Conservation (phyloP, 352 stramenopile genomes). For the Pythium phragmiticola region DNA sequence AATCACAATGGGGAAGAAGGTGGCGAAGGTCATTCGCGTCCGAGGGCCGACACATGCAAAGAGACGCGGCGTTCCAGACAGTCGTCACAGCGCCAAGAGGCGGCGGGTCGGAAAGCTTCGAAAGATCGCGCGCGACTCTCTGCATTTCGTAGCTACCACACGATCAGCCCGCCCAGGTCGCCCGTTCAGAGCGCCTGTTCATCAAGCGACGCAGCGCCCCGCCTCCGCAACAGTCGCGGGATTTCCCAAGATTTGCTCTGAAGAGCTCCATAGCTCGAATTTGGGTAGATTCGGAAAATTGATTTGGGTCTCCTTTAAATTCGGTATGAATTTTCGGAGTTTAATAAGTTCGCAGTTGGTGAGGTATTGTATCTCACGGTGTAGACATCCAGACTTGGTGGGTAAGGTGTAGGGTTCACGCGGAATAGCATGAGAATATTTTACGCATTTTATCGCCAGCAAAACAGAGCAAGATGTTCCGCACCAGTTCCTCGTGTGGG, state of each 20-base stretch:
- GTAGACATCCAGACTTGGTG: slow-evolving; percentile 6
- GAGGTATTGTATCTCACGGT: background rate
- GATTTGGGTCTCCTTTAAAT: slow-evolving; percentile 1
- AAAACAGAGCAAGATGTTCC: background rate
- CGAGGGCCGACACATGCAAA: background rate
- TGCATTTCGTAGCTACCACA: background rate
- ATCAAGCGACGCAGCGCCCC: background rate
- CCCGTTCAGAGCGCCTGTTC: background rate
- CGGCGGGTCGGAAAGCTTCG: background rate
- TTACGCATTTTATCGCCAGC: background rate
- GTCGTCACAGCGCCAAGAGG: background rate
- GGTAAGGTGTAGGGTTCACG: slow-evolving; percentile 12
- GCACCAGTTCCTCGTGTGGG: background rate
- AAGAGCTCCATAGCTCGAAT: background rate
- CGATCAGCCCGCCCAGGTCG: background rate
- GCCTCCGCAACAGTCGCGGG: background rate
- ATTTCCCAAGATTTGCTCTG: background rate
- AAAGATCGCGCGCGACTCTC: slow-evolving; percentile 7
- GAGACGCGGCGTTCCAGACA: background rate
- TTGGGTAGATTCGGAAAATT: background rate
- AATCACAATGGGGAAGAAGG: background rate
- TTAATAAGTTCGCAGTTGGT: background rate
- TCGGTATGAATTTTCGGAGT: background rate
- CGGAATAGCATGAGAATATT: slow-evolving; percentile 11
- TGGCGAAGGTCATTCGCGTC: background rate